These are phyloP conservation scores for Infundibulicybe gibba DNA, from an alignment of 768 basidiomycete species.

Conservation along the genomic window DNA sequence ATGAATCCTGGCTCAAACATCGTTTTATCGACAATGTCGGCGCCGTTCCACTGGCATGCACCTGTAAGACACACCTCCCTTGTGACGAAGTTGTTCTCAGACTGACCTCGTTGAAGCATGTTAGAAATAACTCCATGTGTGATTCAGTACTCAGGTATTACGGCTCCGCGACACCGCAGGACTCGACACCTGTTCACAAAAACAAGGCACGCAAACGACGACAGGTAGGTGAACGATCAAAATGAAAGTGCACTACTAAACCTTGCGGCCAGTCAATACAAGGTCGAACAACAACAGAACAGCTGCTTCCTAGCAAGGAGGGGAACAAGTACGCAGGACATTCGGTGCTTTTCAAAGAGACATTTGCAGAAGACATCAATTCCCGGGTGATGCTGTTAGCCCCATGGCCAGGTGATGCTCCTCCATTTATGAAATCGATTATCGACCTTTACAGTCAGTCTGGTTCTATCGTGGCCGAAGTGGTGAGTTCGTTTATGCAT, in stretches of 20 bases:
- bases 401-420: constrained; percentile 4
- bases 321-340: constrained; percentile 3
- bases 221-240: not conserved
- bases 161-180: too few relatives aligned
- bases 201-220: not conserved
- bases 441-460: constrained; percentile 11
- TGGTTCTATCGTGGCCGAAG: constrained; percentile 9
- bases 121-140: too few relatives aligned
- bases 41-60: too few relatives aligned
- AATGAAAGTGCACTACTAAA: not conserved
- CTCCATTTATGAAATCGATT: constrained; percentile 7
- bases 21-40: too few relatives aligned
- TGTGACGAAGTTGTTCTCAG: too few relatives aligned
- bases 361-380: constrained; percentile 6
- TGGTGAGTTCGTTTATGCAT: constrained; percentile 6
- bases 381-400: constrained; percentile 8
- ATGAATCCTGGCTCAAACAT: too few relatives aligned
- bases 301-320: constrained; percentile 8
- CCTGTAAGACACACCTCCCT: too few relatives aligned
- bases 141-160: too few relatives aligned
- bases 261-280: not conserved
- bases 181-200: too few relatives aligned
- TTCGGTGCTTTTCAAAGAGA: constrained; percentile 5
- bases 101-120: too few relatives aligned
- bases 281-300: constrained; percentile 6